These are phyloP conservation scores for Trypanosoma congolense DNA, from an alignment of 208 protist species.

Conservation along the genomic window DNA sequence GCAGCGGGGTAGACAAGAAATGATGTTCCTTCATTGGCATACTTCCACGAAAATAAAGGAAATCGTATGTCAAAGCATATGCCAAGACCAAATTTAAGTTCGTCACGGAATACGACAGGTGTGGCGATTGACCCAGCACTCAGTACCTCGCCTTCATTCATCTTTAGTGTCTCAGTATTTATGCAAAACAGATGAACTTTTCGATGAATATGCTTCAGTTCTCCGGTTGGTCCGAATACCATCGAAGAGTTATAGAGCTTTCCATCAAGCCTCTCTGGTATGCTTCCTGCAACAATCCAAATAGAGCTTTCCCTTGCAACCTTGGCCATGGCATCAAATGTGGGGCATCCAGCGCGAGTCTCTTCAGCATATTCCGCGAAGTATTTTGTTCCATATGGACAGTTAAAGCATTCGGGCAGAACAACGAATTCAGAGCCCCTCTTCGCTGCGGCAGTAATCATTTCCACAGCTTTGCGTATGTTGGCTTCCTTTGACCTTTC, in stretches of 20 bases:
- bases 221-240: slow-evolving; percentile 88
- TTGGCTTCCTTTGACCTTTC: slow-evolving; percentile 73
- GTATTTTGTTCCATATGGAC: slow-evolving; percentile 91
- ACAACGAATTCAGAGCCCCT: slow-evolving; percentile 85
- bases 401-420: slow-evolving; percentile 94
- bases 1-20: slow-evolving; percentile 95
- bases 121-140: slow-evolving; percentile 74
- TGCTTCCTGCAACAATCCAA: slow-evolving; percentile 90
- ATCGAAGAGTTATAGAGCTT: slow-evolving; percentile 94
- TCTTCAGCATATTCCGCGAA: slow-evolving; percentile 94
- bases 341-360: slow-evolving; percentile 56
- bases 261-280: slow-evolving; percentile 88
- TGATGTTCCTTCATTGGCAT: slow-evolving; percentile 64
- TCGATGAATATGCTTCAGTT: slow-evolving; percentile 82
- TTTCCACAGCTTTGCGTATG: slow-evolving; percentile 61
- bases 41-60: slow-evolving; percentile 86
- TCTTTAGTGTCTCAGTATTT: slow-evolving; percentile 92
- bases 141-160: slow-evolving; percentile 94
- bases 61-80: slow-evolving; percentile 99
- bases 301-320: slow-evolving; percentile 68
- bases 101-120: slow-evolving; percentile 36
- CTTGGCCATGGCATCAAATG: slow-evolving; percentile 66
- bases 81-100: slow-evolving; percentile 90
- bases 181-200: slow-evolving; percentile 98
- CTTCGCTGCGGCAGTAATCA: slow-evolving; percentile 68